A percentile compares a stretch with the other conserved stretches of the same genome.
These are phyloP conservation scores for Lodderomyces orthopsilosis DNA, from an alignment of 1,139 yeast genomes.

Conservation along the genomic window DNA sequence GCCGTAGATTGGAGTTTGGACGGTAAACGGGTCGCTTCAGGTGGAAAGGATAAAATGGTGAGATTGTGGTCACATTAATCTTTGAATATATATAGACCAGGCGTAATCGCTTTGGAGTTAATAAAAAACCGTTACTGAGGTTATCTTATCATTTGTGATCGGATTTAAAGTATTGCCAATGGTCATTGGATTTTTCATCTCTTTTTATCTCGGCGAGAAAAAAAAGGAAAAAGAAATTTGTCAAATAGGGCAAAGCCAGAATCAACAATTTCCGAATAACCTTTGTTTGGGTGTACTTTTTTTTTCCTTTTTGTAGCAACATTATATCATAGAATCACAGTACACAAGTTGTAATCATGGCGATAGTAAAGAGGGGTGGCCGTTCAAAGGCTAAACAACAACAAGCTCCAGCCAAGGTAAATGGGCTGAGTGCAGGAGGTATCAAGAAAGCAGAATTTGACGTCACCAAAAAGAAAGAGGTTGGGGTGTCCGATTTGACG, in stretches of 20 bases:
- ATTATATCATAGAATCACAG: background rate
- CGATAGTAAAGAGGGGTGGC: constrained; percentile 72
- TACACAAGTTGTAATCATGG: constrained; percentile 42
- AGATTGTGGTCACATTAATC: constrained; percentile 82
- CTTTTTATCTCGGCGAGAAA: background rate
- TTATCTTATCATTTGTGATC: too few relatives aligned
- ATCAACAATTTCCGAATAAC: background rate
- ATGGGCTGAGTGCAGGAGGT: constrained; percentile 23
- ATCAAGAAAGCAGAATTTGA: constrained; percentile 94
- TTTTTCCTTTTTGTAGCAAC: constrained; percentile 1
- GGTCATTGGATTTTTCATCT: too few relatives aligned
- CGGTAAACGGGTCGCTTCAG: constrained; percentile 89
- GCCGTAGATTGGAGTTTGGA: constrained; percentile 99
- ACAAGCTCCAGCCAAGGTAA: constrained; percentile 55
- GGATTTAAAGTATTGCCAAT: too few relatives aligned
- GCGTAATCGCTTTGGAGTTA: too few relatives aligned
- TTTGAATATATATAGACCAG: background rate
- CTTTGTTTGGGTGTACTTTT: background rate
- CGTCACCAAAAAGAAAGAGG: constrained; percentile 85
- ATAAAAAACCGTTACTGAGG: too few relatives aligned
- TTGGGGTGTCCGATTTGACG: constrained; percentile 94
- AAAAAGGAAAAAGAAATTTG: background rate
- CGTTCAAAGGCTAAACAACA: constrained; percentile 58
- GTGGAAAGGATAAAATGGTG: constrained; percentile 94
- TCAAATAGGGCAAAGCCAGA: background rate